Percentiles rank a stretch among this genome's conserved stretches.
These are phyloP conservation scores for Claviceps cyperi DNA, from an alignment of 2,329 filamentous ascomycete genomes.

Conservation along the genomic window DNA sequence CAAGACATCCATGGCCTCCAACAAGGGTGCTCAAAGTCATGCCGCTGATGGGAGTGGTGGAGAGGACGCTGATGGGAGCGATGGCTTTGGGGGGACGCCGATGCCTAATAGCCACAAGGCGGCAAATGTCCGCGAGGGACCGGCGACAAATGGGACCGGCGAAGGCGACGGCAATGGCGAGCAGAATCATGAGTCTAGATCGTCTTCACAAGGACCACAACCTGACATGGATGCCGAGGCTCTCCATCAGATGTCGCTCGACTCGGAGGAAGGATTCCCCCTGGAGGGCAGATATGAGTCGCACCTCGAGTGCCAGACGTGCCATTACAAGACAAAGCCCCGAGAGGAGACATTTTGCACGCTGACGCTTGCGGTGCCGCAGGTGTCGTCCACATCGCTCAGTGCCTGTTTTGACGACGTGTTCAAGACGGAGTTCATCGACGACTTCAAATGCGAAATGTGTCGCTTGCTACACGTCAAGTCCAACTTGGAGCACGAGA, in stretches of 20 bases:
- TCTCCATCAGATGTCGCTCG: conserved; percentile 14
- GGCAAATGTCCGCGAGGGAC: neutral
- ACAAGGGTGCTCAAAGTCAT: conserved; percentile 7
- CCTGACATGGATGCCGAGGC: neutral
- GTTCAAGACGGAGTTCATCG: conserved; percentile 89
- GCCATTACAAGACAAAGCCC: conserved; percentile 77
- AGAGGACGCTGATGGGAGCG: conserved; percentile 8
- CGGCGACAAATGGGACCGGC: neutral
- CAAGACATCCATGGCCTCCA: neutral
- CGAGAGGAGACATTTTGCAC: conserved; percentile 79
- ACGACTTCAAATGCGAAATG: conserved; percentile 91
- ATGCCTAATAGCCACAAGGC: neutral
- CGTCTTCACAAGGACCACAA: neutral
- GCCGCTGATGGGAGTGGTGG: conserved; percentile 9
- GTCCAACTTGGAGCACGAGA: conserved; percentile 44
- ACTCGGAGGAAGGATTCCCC: conserved; percentile 63
- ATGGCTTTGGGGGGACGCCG: conserved; percentile 5
- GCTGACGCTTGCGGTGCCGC: conserved; percentile 80
- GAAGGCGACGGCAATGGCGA: neutral
- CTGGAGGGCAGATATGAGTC: conserved; percentile 86
- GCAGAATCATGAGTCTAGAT: neutral
- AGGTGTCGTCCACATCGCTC: conserved; percentile 64
- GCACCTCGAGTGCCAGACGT: conserved; percentile 86
- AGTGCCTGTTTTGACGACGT: conserved; percentile 85
- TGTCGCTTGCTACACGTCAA: conserved; percentile 77